Conservation (phyloP, 23 red algal genomes). For the Chondrus crispus region DNA sequence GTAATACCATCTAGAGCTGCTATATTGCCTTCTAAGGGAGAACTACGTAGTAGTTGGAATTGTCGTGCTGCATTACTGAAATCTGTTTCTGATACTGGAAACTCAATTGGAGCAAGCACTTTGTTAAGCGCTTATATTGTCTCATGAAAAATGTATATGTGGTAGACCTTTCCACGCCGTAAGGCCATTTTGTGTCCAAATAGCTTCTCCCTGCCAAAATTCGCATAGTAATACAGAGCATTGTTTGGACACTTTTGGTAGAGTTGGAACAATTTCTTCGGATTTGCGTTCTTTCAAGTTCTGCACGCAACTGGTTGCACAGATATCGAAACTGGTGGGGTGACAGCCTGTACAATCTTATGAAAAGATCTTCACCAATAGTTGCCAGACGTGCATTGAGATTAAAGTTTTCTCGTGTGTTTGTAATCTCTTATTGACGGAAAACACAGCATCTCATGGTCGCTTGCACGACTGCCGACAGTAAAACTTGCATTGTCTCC, state of each 20-base stretch:
- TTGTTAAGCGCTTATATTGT: neutral
- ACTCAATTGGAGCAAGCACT: neutral
- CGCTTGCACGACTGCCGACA: too few species aligned
- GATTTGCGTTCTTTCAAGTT: neutral
- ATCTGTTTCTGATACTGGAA: neutral
- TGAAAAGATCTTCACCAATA: neutral
- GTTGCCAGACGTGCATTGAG: neutral
- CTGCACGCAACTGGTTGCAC: neutral
- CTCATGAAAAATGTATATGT: neutral
- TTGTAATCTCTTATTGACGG: too few species aligned
- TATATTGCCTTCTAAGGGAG: conserved; percentile 7
- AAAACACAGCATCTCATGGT: too few species aligned
- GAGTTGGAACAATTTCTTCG: neutral
- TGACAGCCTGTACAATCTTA: neutral
- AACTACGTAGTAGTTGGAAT: neutral
- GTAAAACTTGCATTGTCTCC: too few species aligned
- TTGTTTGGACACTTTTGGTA: neutral
- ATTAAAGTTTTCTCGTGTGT: neutral
- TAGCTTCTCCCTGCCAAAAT: neutral
- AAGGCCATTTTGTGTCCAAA: neutral
- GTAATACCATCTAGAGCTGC: conserved; percentile 7
- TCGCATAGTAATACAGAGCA: neutral
- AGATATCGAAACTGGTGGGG: neutral
- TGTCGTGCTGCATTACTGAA: neutral
- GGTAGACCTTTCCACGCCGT: neutral